phyloP scores from a whole-genome alignment of 2,329 filamentous ascomycete species.

The Clarireedia hainanense region DNA sequence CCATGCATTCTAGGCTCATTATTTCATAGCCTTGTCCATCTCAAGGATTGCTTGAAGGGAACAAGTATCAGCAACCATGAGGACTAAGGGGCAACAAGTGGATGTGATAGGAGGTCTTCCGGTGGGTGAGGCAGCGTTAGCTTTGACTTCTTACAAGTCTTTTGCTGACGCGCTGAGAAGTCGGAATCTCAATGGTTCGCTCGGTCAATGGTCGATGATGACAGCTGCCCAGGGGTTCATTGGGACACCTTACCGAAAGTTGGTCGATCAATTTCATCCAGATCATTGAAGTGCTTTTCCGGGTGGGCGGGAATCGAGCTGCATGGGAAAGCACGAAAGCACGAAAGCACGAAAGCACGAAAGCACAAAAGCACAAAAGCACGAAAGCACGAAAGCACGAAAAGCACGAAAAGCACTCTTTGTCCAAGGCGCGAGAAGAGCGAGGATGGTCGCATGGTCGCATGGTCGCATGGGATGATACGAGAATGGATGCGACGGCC shows the following conservation, averaged over 20 bases:
- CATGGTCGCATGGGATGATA: too few relatives aligned
- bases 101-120: not conserved
- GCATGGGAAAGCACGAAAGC: not conserved
- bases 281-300: not conserved
- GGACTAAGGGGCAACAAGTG: not conserved
- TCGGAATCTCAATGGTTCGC: not conserved
- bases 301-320: constrained; percentile 1
- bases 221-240: not conserved
- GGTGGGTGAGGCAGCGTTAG: constrained; percentile 1
- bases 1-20: constrained; percentile 12
- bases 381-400: too few relatives aligned
- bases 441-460: too few relatives aligned
- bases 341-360: too few relatives aligned
- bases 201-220: not conserved
- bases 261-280: not conserved
- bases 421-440: too few relatives aligned
- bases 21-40: constrained; percentile 8
- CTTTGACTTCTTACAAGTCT: not conserved
- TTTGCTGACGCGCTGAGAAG: constrained; percentile 6
- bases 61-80: not conserved
- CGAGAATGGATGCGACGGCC: too few relatives aligned
- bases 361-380: too few relatives aligned
- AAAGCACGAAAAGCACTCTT: too few relatives aligned
- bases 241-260: not conserved
- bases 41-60: not conserved